Percentiles rank a stretch among this genome's conserved stretches.
phyloP scores from a whole-genome alignment of 1,284 basidiomycete species.

The Anthracocystis panici-leucophaei region DNA sequence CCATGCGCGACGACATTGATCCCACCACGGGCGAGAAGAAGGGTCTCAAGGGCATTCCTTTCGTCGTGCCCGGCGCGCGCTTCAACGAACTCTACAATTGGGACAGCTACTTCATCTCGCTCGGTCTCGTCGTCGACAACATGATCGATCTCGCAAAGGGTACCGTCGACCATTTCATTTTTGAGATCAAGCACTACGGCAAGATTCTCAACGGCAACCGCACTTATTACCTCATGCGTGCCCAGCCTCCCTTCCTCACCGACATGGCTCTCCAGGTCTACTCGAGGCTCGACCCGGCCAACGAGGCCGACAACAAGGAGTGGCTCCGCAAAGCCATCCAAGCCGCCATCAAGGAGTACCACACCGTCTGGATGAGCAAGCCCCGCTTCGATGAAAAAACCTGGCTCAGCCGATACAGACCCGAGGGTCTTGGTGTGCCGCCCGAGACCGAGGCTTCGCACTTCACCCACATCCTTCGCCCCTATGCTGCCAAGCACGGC shows the following conservation, averaged over 20 bases:
- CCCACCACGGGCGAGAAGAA: conserved; percentile 70
- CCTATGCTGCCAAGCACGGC: conserved; percentile 90
- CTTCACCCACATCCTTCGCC: conserved; percentile 96
- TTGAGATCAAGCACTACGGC: conserved; percentile 97
- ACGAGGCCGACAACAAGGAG: conserved; percentile 81
- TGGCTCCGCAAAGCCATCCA: conserved; percentile 96
- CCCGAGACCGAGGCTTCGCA: conserved; percentile 98
- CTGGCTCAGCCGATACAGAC: conserved; percentile 91
- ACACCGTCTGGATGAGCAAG: conserved; percentile 93
- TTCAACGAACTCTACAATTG: conserved; percentile 87
- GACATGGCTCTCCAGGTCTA: conserved; percentile 98
- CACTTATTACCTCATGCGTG: conserved; percentile 83
- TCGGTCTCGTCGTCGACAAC: conserved; percentile 93
- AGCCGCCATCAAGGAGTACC: conserved; percentile 98
- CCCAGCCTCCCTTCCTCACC: conserved; percentile 97
- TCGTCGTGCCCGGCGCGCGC: conserved; percentile 95
- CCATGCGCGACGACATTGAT: conserved; percentile 88
- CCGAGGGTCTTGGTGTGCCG: conserved; percentile 93
- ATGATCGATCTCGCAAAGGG: conserved; percentile 92
- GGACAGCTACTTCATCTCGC: conserved; percentile 85
- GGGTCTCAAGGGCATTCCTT: conserved; percentile 88
- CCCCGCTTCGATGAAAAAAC: conserved; percentile 93
- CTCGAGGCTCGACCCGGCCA: conserved; percentile 89
- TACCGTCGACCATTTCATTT: conserved; percentile 98
- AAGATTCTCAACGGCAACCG: conserved; percentile 73